Percentiles rank a stretch among this genome's conserved stretches.
Evolutionary conservation across 208 protist species (phyloP).

Genomic region (Leptomonas seymouri): DNA sequence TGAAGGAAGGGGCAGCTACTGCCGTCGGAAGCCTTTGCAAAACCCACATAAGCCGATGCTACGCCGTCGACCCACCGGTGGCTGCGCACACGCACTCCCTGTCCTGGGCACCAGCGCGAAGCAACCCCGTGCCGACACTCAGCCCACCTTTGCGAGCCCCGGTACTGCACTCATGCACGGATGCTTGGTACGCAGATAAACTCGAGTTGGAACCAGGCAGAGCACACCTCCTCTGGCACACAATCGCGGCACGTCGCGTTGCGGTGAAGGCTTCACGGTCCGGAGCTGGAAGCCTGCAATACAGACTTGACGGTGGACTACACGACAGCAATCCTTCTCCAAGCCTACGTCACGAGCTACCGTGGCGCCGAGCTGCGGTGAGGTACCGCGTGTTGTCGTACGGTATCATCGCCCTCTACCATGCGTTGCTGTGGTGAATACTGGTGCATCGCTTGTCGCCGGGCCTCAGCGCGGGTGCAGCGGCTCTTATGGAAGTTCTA

Average conservation of each 20-base stretch:
- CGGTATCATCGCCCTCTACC: conserved; percentile 16
- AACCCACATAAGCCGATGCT: neutral
- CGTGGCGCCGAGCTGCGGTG: conserved; percentile 11
- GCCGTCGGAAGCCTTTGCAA: conserved; percentile 25
- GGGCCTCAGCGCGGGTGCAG: neutral
- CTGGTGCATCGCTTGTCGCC: conserved; percentile 17
- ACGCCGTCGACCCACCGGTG: neutral
- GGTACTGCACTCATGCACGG: conserved; percentile 51
- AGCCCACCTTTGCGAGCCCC: conserved; percentile 38
- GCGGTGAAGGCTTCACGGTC: conserved; percentile 49
- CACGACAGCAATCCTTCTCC: conserved; percentile 34
- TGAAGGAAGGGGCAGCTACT: conserved; percentile 37
- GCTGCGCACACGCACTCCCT: conserved; percentile 13
- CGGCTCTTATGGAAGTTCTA: neutral
- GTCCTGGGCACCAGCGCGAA: conserved; percentile 35
- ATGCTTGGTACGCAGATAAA: conserved; percentile 20
- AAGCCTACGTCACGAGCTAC: conserved; percentile 38
- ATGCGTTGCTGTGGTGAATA: conserved; percentile 42
- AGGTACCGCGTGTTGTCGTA: conserved; percentile 29
- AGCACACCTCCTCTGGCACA: conserved; percentile 44
- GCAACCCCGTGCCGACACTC: conserved; percentile 22
- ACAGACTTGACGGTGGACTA: conserved; percentile 56
- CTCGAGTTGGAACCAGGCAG: conserved; percentile 47
- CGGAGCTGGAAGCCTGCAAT: conserved; percentile 41
- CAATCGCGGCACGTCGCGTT: conserved; percentile 56